A percentile compares a stretch with the other conserved stretches of the same genome.
Conservation (phyloP, 2,329 filamentous ascomycete species). For the Rutstroemia sp. region DNA sequence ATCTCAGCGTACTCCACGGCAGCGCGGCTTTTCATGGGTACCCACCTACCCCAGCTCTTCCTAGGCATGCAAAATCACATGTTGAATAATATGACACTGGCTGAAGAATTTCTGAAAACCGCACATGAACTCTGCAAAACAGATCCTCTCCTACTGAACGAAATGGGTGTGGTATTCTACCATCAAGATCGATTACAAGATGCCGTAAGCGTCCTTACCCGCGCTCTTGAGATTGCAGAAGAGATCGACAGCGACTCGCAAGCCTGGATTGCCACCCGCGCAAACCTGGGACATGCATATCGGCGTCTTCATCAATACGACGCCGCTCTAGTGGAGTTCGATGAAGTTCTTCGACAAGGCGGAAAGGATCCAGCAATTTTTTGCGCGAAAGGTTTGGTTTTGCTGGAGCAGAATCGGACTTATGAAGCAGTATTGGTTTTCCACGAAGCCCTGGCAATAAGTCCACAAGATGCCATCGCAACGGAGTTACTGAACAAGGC, state of each 20-base stretch:
- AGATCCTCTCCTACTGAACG: conserved; percentile 87
- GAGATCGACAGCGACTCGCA: conserved; percentile 76
- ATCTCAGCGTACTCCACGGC: conserved; percentile 97
- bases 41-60: conserved; percentile 91
- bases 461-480: conserved; percentile 73
- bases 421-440: conserved; percentile 75
- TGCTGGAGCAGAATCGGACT: conserved; percentile 67
- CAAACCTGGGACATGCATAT: conserved; percentile 84
- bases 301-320: conserved; percentile 62
- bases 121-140: conserved; percentile 76
- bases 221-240: conserved; percentile 68
- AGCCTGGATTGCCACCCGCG: conserved; percentile 76
- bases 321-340: conserved; percentile 72
- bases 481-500: conserved; percentile 71
- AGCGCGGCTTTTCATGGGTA: conserved; percentile 90
- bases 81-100: conserved; percentile 87
- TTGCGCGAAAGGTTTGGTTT: conserved; percentile 73
- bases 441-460: conserved; percentile 75
- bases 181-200: conserved; percentile 75
- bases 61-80: conserved; percentile 98
- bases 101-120: conserved; percentile 88
- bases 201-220: conserved; percentile 69
- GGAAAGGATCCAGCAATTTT: conserved; percentile 75
- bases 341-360: conserved; percentile 76
- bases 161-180: conserved; percentile 93